phyloP scores from a whole-genome alignment of 768 basidiomycete genomes.

The Rhodocollybia butyracea region DNA sequence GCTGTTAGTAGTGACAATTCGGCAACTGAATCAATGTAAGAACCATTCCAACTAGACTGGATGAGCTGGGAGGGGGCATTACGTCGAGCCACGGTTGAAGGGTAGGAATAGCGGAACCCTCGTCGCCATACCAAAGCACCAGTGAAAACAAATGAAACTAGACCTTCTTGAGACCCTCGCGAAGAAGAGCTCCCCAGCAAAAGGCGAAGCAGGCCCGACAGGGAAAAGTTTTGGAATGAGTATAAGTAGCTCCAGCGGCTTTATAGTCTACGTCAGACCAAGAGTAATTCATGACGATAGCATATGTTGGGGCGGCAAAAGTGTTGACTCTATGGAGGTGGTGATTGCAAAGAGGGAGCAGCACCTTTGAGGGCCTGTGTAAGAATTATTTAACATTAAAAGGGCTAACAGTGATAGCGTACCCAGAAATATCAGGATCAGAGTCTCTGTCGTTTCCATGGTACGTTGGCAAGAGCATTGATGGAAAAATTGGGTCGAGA shows the following conservation, averaged over 20 bases:
- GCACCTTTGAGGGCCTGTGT: conserved; percentile 39
- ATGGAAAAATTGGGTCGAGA: conserved; percentile 41
- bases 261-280: conserved; percentile 30
- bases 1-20: conserved; percentile 20
- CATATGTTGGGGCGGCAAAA: conserved; percentile 34
- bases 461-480: conserved; percentile 41
- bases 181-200: conserved; percentile 31
- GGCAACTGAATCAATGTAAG: conserved; percentile 31
- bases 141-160: conserved; percentile 26
- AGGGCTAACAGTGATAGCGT: conserved; percentile 11
- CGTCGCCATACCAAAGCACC: conserved; percentile 37
- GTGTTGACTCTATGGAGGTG: conserved; percentile 36
- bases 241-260: conserved; percentile 28
- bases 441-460: conserved; percentile 26
- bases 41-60: conserved; percentile 21
- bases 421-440: conserved; percentile 51
- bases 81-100: conserved; percentile 30
- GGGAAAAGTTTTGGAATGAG: conserved; percentile 30
- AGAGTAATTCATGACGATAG: conserved; percentile 33
- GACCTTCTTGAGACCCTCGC: conserved; percentile 23
- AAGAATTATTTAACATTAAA: background rate
- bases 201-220: conserved; percentile 29
- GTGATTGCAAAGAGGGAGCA: conserved; percentile 38
- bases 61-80: conserved; percentile 25
- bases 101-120: conserved; percentile 23